These are phyloP conservation scores for Cladosporium sp. DNA, from an alignment of 2,329 filamentous ascomycete genomes.

Conservation along the genomic window DNA sequence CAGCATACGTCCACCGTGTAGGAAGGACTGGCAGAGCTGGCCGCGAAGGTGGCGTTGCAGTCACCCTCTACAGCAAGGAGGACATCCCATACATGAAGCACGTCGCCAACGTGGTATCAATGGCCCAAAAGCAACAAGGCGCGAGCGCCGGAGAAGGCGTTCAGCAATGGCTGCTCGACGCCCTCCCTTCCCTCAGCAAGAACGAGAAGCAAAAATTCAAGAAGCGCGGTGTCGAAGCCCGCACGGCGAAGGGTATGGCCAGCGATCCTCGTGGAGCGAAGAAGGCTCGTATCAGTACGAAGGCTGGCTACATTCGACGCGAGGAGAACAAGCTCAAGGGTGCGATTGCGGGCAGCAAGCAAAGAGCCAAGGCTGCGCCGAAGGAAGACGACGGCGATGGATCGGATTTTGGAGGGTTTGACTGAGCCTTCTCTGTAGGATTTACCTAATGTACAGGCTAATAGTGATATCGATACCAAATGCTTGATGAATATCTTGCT, in stretches of 20 bases:
- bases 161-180: conserved; percentile 83
- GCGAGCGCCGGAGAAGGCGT: conserved; percentile 48
- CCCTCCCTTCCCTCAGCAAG: conserved; percentile 79
- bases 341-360: conserved; percentile 33
- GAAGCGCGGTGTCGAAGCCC: conserved; percentile 72
- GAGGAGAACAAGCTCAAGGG: conserved; percentile 60
- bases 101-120: conserved; percentile 87
- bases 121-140: conserved; percentile 66
- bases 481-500: no score
- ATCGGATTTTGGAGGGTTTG: conserved; percentile 42
- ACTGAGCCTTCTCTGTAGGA: conserved; percentile 18
- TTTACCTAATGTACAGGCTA: not conserved
- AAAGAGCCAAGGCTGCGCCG: conserved; percentile 26
- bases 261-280: conserved; percentile 40
- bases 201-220: conserved; percentile 79
- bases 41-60: conserved; percentile 78
- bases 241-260: conserved; percentile 42
- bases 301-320: conserved; percentile 70
- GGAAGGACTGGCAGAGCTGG: conserved; percentile 88
- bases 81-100: conserved; percentile 87
- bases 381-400: conserved; percentile 22
- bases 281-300: conserved; percentile 72
- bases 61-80: conserved; percentile 94
- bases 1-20: conserved; percentile 88
- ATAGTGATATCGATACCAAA: no score